Conservation (phyloP, 305 asterid genomes). For the Fraxinus ornus region DNA sequence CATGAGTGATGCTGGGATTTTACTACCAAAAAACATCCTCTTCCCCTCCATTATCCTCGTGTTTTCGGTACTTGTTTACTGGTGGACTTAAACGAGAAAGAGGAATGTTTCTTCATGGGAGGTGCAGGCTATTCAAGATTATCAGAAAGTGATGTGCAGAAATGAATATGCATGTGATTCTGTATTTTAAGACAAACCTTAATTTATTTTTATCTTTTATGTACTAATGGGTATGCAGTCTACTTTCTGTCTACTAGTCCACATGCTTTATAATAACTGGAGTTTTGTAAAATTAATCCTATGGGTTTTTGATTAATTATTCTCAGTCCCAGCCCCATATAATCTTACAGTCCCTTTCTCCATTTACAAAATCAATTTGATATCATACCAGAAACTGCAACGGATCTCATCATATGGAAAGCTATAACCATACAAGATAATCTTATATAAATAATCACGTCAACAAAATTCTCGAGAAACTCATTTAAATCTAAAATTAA, state of each 20-base stretch:
- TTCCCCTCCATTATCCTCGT: conserved; percentile 27
- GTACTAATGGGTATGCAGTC: conserved; percentile 1
- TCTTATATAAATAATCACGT: background rate
- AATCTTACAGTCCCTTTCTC: background rate
- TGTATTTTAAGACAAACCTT: conserved; percentile 19
- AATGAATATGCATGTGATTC: conserved; percentile 25
- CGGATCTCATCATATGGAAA: background rate
- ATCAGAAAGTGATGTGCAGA: conserved; percentile 15
- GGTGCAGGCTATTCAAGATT: conserved; percentile 4
- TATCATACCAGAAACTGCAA: background rate
- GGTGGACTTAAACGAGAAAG: conserved; percentile 29
- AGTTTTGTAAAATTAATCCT: background rate
- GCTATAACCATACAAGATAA: background rate
- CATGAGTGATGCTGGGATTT: conserved; percentile 35
- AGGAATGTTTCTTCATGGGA: background rate
- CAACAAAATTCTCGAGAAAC: background rate
- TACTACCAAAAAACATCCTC: conserved; percentile 15
- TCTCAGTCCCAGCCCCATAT: background rate
- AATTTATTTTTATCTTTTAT: background rate
- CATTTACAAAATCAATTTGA: background rate
- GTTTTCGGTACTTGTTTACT: conserved; percentile 29
- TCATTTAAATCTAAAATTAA: no score
- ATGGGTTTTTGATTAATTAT: background rate
- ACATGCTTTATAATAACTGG: background rate
- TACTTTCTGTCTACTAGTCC: background rate